Evolutionary conservation across 768 basidiomycete genomes (phyloP).

Genomic region (Auriculariales sp.): DNA sequence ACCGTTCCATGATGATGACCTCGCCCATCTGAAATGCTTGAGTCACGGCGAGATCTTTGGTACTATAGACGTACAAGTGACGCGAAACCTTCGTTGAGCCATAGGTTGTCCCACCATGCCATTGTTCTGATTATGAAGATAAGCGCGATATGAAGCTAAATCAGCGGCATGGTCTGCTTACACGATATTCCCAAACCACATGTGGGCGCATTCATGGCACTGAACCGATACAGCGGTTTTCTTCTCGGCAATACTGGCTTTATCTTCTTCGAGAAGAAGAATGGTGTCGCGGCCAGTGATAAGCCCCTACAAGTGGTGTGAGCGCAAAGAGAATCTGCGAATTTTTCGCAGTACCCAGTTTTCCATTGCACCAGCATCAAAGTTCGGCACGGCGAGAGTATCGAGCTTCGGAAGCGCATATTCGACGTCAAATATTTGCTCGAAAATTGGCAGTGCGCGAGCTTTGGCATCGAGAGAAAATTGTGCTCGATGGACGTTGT

Average conservation of each 20-base stretch:
- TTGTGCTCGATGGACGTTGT: too few species aligned
- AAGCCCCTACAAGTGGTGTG: conserved; percentile 47
- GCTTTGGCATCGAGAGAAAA: conserved; percentile 82
- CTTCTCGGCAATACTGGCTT: conserved; percentile 55
- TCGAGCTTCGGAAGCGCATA: conserved; percentile 92
- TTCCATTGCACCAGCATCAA: conserved; percentile 91
- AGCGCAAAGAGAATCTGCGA: neutral
- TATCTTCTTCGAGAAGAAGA: conserved; percentile 63
- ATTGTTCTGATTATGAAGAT: too few species aligned
- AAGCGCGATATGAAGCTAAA: too few species aligned
- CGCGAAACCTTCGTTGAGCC: conserved; percentile 66
- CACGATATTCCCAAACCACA: conserved; percentile 93
- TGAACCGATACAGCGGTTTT: conserved; percentile 63
- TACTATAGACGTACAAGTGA: too few species aligned
- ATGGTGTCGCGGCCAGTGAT: conserved; percentile 80
- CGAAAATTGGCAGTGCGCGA: conserved; percentile 75
- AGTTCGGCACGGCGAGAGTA: too few species aligned
- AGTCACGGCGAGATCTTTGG: conserved; percentile 2
- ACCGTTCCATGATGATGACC: conserved; percentile 43
- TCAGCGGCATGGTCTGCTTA: too few species aligned
- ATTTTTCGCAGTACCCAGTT: conserved; percentile 67
- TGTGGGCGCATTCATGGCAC: conserved; percentile 85
- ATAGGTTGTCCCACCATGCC: conserved; percentile 80
- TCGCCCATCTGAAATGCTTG: conserved; percentile 55
- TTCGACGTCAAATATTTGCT: conserved; percentile 80